Percentiles rank a stretch among this genome's conserved stretches.
phyloP scores from a whole-genome alignment of 2,329 filamentous ascomycete genomes.

The Calonectria fujianensis region DNA sequence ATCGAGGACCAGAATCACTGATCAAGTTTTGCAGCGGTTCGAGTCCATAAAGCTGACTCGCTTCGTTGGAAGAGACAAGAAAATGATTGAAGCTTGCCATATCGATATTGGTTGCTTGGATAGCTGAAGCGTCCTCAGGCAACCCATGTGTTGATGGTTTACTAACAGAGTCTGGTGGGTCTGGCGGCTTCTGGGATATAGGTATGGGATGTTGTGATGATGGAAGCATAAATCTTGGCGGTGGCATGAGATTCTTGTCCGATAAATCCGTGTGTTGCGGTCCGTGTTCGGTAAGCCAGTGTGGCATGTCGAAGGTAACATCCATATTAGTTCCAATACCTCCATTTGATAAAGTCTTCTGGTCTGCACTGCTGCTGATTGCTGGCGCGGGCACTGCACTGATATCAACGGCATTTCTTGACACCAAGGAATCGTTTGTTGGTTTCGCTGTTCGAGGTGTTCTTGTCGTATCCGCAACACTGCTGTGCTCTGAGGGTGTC shows the following conservation, averaged over 20 bases:
- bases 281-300: neutral
- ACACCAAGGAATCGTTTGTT: neutral
- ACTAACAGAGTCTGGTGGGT: neutral
- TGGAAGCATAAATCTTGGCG: neutral
- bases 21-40: constrained; percentile 1
- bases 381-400: neutral
- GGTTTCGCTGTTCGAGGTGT: neutral
- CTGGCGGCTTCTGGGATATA: neutral
- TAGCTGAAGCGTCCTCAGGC: neutral
- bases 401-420: neutral
- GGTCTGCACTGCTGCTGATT: no score
- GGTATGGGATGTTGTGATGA: neutral
- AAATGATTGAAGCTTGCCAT: neutral
- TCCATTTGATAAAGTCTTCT: no score
- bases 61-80: neutral
- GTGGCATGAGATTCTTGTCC: neutral
- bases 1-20: constrained; percentile 1
- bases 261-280: neutral
- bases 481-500: constrained; percentile 4
- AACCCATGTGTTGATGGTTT: neutral
- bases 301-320: neutral
- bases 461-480: neutral
- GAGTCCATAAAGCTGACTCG: neutral
- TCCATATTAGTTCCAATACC: neutral
- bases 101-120: neutral